Evolutionary conservation across 192 early-diverging fungal species (phyloP), one percentile per base, ranked within the genome.

Genomic region (Entomortierella lignicola): DNA sequence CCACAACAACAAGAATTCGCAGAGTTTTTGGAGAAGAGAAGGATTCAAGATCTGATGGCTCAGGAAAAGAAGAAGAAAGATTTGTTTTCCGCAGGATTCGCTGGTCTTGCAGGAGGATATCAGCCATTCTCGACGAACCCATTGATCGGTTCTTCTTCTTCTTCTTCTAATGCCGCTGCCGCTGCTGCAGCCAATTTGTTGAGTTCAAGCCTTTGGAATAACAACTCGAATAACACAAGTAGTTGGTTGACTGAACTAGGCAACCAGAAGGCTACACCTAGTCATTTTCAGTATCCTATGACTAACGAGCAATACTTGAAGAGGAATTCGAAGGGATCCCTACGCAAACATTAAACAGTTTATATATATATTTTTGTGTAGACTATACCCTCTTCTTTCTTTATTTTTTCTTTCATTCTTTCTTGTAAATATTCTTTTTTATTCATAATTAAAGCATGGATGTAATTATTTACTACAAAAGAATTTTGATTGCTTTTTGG

Each of bases 61-160:
- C 56, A 66, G 20, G 72, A 74, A 54, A 63, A 74, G 72, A 74
- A 60, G 56, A 43, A 26, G 42, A 56, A 62, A n/a, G 72, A 74
- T 47, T 17, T 74, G 20, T 39, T 23, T 5, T 26, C 63, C 1
- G 72, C 72, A 10, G 72, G 72, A 26, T 74, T 74, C 52, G 61
- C 58, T 29, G 15, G 39, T 8, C 27, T 66, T 58, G n/a, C n/a
- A n/a, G 50, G 27, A 32, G 8, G 3, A 5, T 30, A 32, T 32
- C 29, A 8, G 18, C 17, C 63, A 17, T 26, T 51, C 26, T 51
- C 48, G 53, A 32, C 55, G n/a, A n/a, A n/a, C 12, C 15, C 29
- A 8, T 43, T 27, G 15, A 55, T 58, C 8, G 50, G 44, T 25
- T 26, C 41, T 1, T 50, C 57, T 23, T 65, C 71, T 5, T 42